Base-by-base conservation (phyloP, 1,284 basidiomycete species). In the Leccinum griseonigrum region DNA sequence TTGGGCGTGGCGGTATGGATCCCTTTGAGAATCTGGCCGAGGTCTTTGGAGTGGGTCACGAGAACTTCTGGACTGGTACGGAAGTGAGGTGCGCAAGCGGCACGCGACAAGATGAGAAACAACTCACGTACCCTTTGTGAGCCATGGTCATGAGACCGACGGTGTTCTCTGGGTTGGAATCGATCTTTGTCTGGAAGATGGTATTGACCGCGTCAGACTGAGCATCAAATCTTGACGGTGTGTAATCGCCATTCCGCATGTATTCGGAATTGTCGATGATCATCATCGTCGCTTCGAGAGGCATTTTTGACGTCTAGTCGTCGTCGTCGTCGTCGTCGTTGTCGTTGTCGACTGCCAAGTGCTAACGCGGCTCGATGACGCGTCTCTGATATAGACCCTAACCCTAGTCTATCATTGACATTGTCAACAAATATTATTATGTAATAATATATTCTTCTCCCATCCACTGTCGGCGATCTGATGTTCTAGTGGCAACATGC, bases 71-170 rank as follows among this genome's bases (percentile, higher is more conserved):
- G 95, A 4, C 94, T 97, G 70, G 34, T 59, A 31, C 6, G 53
- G 31, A 55, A 43, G 46, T 34, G 54, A 43, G 54, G 43, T 28
- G 13, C 54, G 55, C 34, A 50, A 48, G 29, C 18, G 11, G 29
- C 51, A 7, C 18, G 36, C 28, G 34, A 57, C 14, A 32, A 59
- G 48, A 57, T 8, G 7, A 3, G 26, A 3, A 31, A 32, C 34
- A 50, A 61, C 57, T 56, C 56, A 60, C 88, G 76, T 70, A 95
- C 94, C 90, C 89, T 78, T 95, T 95, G 59, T 93, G 91, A 29
- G 95, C 97, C 92, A 97, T 97, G 46, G 95, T 96, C 95, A 99
- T 97, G 60, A 98, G 78, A 6, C 97, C 97, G 58, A 98, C 95
- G 14, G 94, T 95, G 78, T 93, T 98, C 80, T 99, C 97, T 29